Evolutionary conservation across 176 grass and related monocot species (phyloP).

Genomic region (Musa beccarii): DNA sequence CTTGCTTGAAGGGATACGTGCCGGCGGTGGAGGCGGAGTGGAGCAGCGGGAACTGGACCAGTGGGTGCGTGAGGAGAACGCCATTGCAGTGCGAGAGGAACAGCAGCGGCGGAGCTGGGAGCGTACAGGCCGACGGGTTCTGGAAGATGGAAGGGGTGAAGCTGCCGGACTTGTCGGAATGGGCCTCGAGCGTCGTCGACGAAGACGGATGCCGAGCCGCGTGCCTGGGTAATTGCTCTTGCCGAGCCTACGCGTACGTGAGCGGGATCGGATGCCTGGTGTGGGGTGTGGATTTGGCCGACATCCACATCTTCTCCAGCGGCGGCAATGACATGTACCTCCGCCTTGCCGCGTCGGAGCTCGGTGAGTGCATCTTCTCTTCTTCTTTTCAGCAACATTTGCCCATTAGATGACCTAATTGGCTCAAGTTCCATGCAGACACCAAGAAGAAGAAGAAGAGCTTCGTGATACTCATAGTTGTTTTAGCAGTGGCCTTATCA

Average conservation of each 20-base stretch:
- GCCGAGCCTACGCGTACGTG: slow-evolving; percentile 52
- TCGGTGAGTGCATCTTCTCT: slow-evolving; percentile 23
- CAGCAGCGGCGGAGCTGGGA: not conserved
- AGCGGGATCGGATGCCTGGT: slow-evolving; percentile 38
- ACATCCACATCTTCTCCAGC: slow-evolving; percentile 54
- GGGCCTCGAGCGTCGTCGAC: slow-evolving; percentile 23
- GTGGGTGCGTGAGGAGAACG: slow-evolving; percentile 47
- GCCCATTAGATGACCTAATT: too few species aligned
- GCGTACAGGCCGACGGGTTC: slow-evolving; percentile 29
- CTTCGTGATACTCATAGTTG: not conserved
- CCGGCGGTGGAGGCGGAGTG: slow-evolving; percentile 33
- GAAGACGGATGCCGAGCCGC: slow-evolving; percentile 25
- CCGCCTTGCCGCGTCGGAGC: slow-evolving; percentile 37
- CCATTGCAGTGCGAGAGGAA: slow-evolving; percentile 30
- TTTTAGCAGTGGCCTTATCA: slow-evolving; percentile 14
- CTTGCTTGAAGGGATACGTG: slow-evolving; percentile 39
- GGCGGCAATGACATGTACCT: slow-evolving; percentile 46
- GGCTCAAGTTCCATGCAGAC: not conserved
- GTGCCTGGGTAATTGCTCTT: slow-evolving; percentile 64
- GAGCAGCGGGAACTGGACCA: slow-evolving; percentile 27
- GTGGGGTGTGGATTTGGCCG: slow-evolving; percentile 58
- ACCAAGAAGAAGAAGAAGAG: slow-evolving; percentile 8
- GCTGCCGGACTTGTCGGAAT: slow-evolving; percentile 56
- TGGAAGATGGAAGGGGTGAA: slow-evolving; percentile 41
- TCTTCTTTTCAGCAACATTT: not conserved